Evolutionary conservation across 495 filamentous ascomycete species (phyloP), one percentile per base, ranked within the genome.

Genomic region (Paragyromitra xinjiangensis): DNA sequence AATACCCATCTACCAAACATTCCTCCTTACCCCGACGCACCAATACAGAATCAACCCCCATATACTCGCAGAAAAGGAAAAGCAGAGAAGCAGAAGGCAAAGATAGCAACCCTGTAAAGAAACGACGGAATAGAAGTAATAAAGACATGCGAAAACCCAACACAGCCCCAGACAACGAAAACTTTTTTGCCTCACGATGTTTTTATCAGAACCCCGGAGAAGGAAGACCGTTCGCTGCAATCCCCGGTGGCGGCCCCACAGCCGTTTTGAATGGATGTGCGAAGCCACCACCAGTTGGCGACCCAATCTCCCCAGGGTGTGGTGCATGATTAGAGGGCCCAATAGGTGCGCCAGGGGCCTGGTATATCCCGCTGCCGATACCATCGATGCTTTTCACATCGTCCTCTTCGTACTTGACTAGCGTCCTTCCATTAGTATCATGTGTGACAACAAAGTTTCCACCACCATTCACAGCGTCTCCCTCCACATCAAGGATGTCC

Each of bases 401-500:
- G 9, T 69, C 81, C 22, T 81, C 64, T 39, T 84, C 83, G 68
- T 81, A 85, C 61, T 79, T 82, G 77, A 97, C 91, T 51, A 88
- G 85, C 42, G 84, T 85, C 37, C 85, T 84, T 8, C 80, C 85
- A 29, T 84, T 81, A 0, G 83, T 87, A 53, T 89, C 86, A 51
- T 87, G 87, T 62, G 86, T 86, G 69, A 91, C 86, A 29, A 87
- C 88, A 82, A 98, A 97, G 53, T 87, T 90, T 22, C 95, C 95
- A 65, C 95, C 95, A 65, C 95, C 95, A 77, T 98, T 98, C 62
- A 91, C 88, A 0, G 85, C 81, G 79, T 92, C 96, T 71, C 95
- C 95, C 82, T 95, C 91, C 1, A 94, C 96, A 75, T 98, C 94
- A 83, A 92, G 95, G 69, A 97, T 93, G 61, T 93, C 91, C n/a